These are phyloP conservation scores for Rhodosporidiobolus sp. DNA, from an alignment of 768 basidiomycete genomes.

Conservation along the genomic window DNA sequence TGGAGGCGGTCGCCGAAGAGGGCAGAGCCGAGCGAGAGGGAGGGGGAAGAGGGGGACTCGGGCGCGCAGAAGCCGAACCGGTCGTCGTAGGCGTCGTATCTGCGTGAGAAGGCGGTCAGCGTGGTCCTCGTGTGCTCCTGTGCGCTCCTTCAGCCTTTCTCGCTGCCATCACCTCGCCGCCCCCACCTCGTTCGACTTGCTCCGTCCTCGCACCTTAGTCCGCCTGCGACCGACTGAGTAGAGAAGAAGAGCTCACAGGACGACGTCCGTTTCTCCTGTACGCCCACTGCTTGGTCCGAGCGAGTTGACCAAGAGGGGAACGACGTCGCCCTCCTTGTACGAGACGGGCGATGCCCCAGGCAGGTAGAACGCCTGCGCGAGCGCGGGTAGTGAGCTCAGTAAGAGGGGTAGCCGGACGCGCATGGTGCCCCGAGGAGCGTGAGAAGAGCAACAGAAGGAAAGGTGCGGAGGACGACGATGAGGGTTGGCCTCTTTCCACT, in stretches of 20 bases:
- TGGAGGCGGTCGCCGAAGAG: conserved; percentile 96
- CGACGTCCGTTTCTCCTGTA: conserved; percentile 1
- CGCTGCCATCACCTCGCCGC: background rate
- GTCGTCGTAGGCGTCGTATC: conserved; percentile 83
- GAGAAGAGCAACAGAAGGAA: no score
- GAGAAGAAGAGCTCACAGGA: background rate
- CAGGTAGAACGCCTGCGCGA: conserved; percentile 72
- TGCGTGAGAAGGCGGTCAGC: conserved; percentile 5
- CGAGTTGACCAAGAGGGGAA: conserved; percentile 80
- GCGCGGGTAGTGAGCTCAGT: background rate
- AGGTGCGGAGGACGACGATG: no score
- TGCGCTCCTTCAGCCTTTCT: background rate
- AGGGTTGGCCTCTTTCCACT: no score
- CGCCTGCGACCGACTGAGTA: background rate
- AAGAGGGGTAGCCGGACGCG: background rate
- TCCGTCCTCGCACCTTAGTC: conserved; percentile 1
- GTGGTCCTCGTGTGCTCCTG: background rate
- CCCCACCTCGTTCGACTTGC: background rate
- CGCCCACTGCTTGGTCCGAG: conserved; percentile 71
- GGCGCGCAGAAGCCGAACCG: conserved; percentile 83
- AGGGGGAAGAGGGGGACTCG: background rate
- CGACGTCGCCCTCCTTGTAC: conserved; percentile 68
- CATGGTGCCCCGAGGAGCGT: no score
- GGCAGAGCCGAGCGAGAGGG: conserved; percentile 78
- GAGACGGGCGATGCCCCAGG: conserved; percentile 82